phyloP scores from a whole-genome alignment of 371 early-diverging fungal species.

The Apophysomyces sp. region DNA sequence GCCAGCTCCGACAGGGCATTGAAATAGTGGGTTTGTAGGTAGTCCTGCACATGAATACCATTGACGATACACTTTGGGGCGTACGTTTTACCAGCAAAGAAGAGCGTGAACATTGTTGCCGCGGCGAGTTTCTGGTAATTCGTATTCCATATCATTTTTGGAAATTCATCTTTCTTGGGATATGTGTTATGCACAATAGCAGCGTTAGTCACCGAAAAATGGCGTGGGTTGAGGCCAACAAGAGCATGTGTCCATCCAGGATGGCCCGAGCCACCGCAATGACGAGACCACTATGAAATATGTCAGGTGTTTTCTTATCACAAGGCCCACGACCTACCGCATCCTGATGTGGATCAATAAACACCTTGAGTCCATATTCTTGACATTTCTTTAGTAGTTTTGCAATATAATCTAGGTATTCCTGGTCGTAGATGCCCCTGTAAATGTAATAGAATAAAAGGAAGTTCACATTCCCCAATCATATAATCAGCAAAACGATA shows the following conservation, averaged over 20 bases:
- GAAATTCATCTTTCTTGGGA: constrained; percentile 57
- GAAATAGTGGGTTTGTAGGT: constrained; percentile 69
- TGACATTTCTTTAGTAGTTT: constrained; percentile 61
- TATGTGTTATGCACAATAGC: constrained; percentile 74
- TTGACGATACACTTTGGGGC: constrained; percentile 66
- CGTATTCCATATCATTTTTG: constrained; percentile 89
- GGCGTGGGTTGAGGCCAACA: constrained; percentile 66
- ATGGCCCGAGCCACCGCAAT: constrained; percentile 83
- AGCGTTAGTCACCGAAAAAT: constrained; percentile 67
- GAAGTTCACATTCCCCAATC: constrained; percentile 3
- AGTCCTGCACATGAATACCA: constrained; percentile 63
- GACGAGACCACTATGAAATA: constrained; percentile 64
- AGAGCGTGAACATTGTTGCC: constrained; percentile 82
- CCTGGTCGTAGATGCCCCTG: constrained; percentile 83
- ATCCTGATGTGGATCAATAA: constrained; percentile 85
- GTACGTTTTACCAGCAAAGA: constrained; percentile 76
- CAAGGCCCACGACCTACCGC: constrained; percentile 36
- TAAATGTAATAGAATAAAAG: constrained; percentile 9
- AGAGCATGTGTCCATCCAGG: constrained; percentile 84
- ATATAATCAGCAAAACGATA: not conserved
- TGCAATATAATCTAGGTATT: constrained; percentile 77
- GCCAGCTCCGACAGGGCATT: constrained; percentile 48
- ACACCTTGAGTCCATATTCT: constrained; percentile 71
- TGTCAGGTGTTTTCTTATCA: not conserved
- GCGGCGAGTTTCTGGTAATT: constrained; percentile 84